Evolutionary conservation across 345 rosid species (phyloP), one percentile per base, ranked within the genome.

Genomic region (Adansonia digitata): DNA sequence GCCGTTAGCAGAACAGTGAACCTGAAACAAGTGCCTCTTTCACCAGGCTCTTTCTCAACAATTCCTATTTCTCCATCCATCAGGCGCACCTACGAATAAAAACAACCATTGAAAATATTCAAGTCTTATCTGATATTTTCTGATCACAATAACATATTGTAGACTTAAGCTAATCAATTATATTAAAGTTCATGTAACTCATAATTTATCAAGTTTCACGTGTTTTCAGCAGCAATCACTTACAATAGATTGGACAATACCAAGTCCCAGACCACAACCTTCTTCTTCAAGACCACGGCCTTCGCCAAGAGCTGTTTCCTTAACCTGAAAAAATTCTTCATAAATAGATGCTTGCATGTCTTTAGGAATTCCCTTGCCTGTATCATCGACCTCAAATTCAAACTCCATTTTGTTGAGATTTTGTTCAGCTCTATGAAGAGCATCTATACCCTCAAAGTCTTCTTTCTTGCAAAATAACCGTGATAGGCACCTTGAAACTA

Each of bases 251-350:
- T 91, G 93, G 49, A 93, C 98, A 64, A 93, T 93, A 14, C 97
- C 97, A n/a, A 91, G 94, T 24, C 97, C 98, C 69, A 93, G 69
- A 46, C 98, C 97, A 12, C 93, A 91, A 69, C 94, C 98, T 80
- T 83, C 89, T 63, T 81, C 81, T 61, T 88, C 91, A 17, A 64
- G 84, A 74, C 71, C 71, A 13, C 72, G 55, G 5, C 57, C 72
- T 69, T 48, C 40, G 10, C 42, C 27, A 34, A 27, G 11, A 18
- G 81, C 84, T 42, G 92, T 81, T 76, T 88, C 98, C 75, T 87
- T 88, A 43, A 89, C 93, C 64, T 93, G 98, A 61, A 91, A 87
- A 76, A 84, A 93, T 72, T 88, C 89, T 53, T 93, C 94, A 75
- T 89, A 93, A 43, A 91, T 92, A 0, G 85, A 87, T 61, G 85